Conservation (phyloP, 805 yeast species). For the Candida hungchunana region DNA sequence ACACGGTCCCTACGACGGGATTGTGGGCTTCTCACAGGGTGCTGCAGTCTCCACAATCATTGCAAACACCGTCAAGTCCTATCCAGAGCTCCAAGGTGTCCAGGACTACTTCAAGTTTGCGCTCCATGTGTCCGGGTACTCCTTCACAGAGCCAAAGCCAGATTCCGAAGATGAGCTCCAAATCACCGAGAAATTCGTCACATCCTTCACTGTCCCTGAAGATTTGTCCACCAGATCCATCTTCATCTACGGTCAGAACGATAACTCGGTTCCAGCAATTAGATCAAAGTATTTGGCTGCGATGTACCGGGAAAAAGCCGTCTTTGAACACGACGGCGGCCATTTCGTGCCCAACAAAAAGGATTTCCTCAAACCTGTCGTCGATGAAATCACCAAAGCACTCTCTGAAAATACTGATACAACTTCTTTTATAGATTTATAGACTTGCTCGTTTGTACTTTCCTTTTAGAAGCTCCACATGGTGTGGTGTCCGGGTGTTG, state of each 20-base stretch:
- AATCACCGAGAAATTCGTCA: constrained; percentile 33
- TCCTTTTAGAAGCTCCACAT: too few relatives aligned
- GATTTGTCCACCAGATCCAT: constrained; percentile 43
- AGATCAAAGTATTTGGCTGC: constrained; percentile 60
- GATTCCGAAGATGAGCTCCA: constrained; percentile 31
- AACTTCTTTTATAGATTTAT: too few relatives aligned
- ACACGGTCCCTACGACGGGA: constrained; percentile 82
- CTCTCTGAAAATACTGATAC: too few relatives aligned
- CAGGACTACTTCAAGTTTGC: constrained; percentile 56
- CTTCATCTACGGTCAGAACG: constrained; percentile 82
- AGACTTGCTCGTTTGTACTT: too few relatives aligned
- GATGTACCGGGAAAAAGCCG: constrained; percentile 44
- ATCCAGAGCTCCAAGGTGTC: constrained; percentile 23
- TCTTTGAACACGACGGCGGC: constrained; percentile 88
- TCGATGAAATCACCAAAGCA: constrained; percentile 30
- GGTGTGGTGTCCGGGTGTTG: too few relatives aligned
- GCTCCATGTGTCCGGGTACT: constrained; percentile 68
- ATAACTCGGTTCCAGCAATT: constrained; percentile 76
- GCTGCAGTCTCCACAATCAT: constrained; percentile 80
- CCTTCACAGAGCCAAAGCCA: constrained; percentile 38
- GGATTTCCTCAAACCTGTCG: constrained; percentile 41
- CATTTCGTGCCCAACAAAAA: constrained; percentile 93
- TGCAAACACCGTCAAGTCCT: constrained; percentile 44
- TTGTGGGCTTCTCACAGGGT: constrained; percentile 93
- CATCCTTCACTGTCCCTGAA: constrained; percentile 28